Conservation (phyloP, 169 alveolate species). For the Cryptosporidium andersoni region DNA sequence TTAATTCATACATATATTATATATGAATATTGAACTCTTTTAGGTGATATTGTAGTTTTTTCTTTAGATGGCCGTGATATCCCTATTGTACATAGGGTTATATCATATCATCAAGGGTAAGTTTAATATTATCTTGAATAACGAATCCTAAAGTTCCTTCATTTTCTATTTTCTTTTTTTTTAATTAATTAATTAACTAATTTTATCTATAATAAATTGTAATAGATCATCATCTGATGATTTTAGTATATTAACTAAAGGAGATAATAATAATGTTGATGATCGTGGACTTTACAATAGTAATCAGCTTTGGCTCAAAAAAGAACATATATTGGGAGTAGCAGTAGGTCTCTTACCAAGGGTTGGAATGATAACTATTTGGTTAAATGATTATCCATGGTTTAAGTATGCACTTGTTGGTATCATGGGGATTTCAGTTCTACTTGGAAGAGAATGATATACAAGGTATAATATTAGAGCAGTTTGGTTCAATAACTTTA, state of each 20-base stretch:
- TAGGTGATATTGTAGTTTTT: slow-evolving; percentile 86
- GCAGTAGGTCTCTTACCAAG: slow-evolving; percentile 88
- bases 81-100: slow-evolving; percentile 94
- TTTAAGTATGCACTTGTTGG: slow-evolving; percentile 76
- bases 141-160: neutral
- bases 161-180: neutral
- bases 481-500: slow-evolving; percentile 17
- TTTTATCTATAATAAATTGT: neutral
- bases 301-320: slow-evolving; percentile 84
- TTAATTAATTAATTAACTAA: neutral
- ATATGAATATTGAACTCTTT: neutral
- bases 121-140: neutral
- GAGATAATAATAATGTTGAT: slow-evolving; percentile 93
- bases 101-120: slow-evolving; percentile 80
- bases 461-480: slow-evolving; percentile 13
- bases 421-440: slow-evolving; percentile 74
- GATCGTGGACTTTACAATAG: slow-evolving; percentile 91
- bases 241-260: slow-evolving; percentile 88
- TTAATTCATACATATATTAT: slow-evolving; percentile 2
- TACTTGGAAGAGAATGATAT: slow-evolving; percentile 68
- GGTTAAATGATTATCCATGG: slow-evolving; percentile 89
- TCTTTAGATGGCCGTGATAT: slow-evolving; percentile 88
- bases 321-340: slow-evolving; percentile 87
- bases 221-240: slow-evolving; percentile 78
- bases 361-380: slow-evolving; percentile 91